These are phyloP conservation scores for Podila verticillata DNA, from an alignment of 192 early-diverging fungal genomes.

Conservation along the genomic window DNA sequence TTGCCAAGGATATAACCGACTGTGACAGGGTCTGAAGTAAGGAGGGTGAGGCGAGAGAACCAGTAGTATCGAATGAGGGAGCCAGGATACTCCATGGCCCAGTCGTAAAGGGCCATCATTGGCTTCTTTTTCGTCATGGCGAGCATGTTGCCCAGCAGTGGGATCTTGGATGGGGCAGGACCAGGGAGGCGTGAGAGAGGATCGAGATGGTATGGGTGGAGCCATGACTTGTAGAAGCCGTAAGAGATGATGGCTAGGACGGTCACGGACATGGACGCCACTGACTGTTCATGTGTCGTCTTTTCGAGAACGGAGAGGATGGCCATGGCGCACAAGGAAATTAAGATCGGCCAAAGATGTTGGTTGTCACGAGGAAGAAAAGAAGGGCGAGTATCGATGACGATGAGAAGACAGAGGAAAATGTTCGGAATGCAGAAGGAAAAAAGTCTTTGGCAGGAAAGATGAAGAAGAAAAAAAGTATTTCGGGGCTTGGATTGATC, in stretches of 20 bases:
- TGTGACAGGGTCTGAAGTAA: constrained; percentile 44
- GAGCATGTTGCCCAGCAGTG: constrained; percentile 60
- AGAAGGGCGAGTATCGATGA: background rate
- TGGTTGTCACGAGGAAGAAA: background rate
- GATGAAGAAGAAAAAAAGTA: too few species aligned
- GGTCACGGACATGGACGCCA: constrained; percentile 14
- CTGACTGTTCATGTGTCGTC: constrained; percentile 15
- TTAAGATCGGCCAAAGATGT: background rate
- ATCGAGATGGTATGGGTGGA: constrained; percentile 34
- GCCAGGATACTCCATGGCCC: constrained; percentile 47
- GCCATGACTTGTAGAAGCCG: constrained; percentile 33
- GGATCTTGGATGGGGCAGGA: constrained; percentile 24
- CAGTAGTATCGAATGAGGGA: constrained; percentile 46
- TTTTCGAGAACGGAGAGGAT: constrained; percentile 12
- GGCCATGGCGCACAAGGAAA: constrained; percentile 1
- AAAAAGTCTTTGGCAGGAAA: too few species aligned
- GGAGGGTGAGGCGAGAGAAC: constrained; percentile 38
- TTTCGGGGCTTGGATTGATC: too few species aligned
- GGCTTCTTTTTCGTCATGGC: constrained; percentile 50
- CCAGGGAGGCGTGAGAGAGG: constrained; percentile 23
- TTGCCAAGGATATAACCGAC: constrained; percentile 47
- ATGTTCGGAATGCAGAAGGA: too few species aligned
- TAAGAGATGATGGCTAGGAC: constrained; percentile 21
- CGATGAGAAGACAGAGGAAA: too few species aligned
- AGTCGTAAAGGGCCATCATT: constrained; percentile 44